A percentile compares a stretch with the other conserved stretches of the same genome.
These are phyloP conservation scores for Setaria italica DNA, from an alignment of 202 grass and related monocot species.

Conservation along the genomic window DNA sequence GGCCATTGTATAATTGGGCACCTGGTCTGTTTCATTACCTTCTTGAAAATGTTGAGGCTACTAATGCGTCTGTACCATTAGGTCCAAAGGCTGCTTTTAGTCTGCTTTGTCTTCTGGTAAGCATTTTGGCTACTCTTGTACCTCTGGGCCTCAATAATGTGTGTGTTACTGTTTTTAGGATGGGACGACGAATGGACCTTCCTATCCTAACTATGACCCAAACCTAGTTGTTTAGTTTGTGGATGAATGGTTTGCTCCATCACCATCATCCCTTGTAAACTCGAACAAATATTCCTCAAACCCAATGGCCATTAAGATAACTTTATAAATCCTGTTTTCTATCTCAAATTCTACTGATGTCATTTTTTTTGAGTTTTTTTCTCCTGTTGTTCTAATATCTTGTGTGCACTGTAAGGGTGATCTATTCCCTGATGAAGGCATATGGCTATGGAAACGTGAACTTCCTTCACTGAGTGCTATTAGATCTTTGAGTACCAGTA, in stretches of 20 bases:
- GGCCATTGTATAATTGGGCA: conserved; percentile 91
- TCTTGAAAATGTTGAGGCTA: conserved; percentile 85
- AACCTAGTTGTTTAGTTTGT: conserved; percentile 9
- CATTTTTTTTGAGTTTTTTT: background rate
- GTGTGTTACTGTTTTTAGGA: background rate
- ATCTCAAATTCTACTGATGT: background rate
- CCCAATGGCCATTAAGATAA: background rate
- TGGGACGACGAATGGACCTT: background rate
- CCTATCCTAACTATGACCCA: background rate
- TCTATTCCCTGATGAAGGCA: conserved; percentile 91
- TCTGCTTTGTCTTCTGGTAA: conserved; percentile 92
- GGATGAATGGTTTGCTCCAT: background rate
- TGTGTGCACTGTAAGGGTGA: conserved; percentile 71
- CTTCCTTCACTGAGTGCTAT: conserved; percentile 85
- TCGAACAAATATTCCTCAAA: background rate
- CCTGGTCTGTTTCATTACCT: conserved; percentile 93
- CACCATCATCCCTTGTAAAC: conserved; percentile 7
- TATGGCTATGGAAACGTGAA: conserved; percentile 92
- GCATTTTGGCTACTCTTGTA: conserved; percentile 41
- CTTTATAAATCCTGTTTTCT: background rate
- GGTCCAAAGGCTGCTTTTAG: conserved; percentile 95
- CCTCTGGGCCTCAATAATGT: conserved; percentile 4
- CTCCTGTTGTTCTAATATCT: conserved; percentile 44
- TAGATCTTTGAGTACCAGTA: conserved; percentile 82
- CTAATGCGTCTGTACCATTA: conserved; percentile 65